Percentiles rank a stretch among this genome's conserved stretches.
phyloP scores from a whole-genome alignment of 208 protist genomes.

The Histomonas meleagridis region DNA sequence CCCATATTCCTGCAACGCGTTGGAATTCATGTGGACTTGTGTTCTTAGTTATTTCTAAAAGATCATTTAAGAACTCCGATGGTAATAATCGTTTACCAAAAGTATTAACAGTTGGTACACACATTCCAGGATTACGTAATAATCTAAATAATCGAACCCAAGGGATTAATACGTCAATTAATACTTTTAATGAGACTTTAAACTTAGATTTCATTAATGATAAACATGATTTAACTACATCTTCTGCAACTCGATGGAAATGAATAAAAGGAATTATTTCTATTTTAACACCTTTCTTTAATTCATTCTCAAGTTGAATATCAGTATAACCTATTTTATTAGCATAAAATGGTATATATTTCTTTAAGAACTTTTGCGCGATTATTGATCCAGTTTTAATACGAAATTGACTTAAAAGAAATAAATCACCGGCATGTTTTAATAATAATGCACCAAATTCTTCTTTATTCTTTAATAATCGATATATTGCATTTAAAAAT shows the following conservation, averaged over 20 bases:
- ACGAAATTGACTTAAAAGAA: background rate
- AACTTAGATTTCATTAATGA: background rate
- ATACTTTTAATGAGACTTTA: background rate
- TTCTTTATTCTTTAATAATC: background rate
- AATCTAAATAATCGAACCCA: background rate
- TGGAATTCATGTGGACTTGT: conserved; percentile 3
- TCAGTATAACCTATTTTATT: background rate
- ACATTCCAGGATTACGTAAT: background rate
- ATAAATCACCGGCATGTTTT: background rate
- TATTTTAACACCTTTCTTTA: background rate
- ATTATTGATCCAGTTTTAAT: background rate
- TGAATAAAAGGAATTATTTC: background rate
- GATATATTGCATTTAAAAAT: background rate
- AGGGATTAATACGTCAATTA: background rate
- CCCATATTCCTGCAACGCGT: background rate
- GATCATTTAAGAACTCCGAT: background rate
- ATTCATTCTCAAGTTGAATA: background rate
- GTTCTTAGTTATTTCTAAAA: background rate
- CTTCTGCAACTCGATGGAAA: background rate
- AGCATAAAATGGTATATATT: background rate
- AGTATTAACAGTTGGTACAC: background rate
- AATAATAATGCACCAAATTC: background rate
- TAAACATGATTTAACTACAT: background rate
- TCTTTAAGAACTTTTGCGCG: background rate
- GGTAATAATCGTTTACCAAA: background rate